These are phyloP conservation scores for Arthrobotrys entomopaga DNA, from an alignment of 2,329 filamentous ascomycete species.

Conservation along the genomic window DNA sequence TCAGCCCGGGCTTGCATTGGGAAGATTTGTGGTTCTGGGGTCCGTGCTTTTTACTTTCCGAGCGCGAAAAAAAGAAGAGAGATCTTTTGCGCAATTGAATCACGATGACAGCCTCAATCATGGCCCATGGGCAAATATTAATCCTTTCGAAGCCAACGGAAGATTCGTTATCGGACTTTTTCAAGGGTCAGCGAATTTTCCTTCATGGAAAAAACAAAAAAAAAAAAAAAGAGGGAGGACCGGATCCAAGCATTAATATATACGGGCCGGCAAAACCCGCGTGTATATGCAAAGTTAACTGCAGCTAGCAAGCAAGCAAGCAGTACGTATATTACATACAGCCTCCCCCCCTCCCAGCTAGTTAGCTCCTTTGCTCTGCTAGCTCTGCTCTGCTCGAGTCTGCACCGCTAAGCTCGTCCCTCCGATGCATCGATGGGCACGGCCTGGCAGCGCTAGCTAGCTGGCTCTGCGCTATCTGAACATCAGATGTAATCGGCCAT, in stretches of 20 bases:
- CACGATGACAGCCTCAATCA: conserved; percentile 40
- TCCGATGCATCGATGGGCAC: too few species aligned
- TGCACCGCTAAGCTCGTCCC: too few species aligned
- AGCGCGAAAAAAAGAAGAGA: conserved; percentile 27
- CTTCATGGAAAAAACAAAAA: conserved; percentile 2
- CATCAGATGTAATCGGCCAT: conserved; percentile 42
- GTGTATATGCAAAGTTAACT: conserved; percentile 29
- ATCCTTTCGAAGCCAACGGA: conserved; percentile 37
- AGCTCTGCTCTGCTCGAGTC: too few species aligned
- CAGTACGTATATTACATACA: too few species aligned
- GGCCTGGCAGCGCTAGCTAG: too few species aligned
- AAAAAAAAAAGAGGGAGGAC: too few species aligned
- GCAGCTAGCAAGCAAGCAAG: conserved; percentile 2
- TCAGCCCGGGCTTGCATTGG: too few species aligned
- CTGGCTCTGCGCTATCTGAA: neutral
- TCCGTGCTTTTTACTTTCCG: conserved; percentile 37
- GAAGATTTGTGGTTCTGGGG: conserved; percentile 4
- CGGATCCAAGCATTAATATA: too few species aligned
- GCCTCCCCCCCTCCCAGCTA: too few species aligned
- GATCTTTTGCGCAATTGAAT: conserved; percentile 49
- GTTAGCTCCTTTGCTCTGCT: too few species aligned
- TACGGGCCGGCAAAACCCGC: conserved; percentile 34
- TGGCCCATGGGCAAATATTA: too few species aligned
- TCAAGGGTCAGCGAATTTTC: conserved; percentile 14
- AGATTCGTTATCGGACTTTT: conserved; percentile 3